Evolutionary conservation across 345 rosid species (phyloP), one percentile per base, ranked within the genome.

Genomic region (Microthlaspi erraticum): DNA sequence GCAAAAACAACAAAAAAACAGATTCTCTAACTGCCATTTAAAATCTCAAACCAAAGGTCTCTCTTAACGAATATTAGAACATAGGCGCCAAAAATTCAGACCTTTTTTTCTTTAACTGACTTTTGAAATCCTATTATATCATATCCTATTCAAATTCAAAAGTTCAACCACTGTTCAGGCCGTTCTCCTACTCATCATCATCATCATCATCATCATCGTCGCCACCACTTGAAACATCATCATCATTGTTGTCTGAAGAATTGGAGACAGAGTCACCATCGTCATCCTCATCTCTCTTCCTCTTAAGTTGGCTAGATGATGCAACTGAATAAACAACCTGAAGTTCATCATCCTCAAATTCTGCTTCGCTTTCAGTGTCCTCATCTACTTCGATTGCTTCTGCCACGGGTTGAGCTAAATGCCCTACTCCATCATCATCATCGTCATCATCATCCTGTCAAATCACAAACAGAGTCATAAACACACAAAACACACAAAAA

Each of bases 311-410:
- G 61, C 18, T 17, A 10, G 61, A 36, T 17, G 61, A 10, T 7
- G 29, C 44, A 5, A 36, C 18, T 34, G 61, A 10, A 57, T 36
- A 36, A 2, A 53, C 38, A 8, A 32, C 38, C 10, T 53, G 11
- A 7, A n/a, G 38, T 1, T 57, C 44, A 6, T 36, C 44, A 5
- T 18, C 44, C 8, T 37, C 41, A 11, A 34, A 7, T 34, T 49
- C 53, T 49, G 19, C 53, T 46, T 43, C 46, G 3, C 46, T 17
- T 43, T 43, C 46, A 5, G 14, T 17, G 6, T 55, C 60, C 23
- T 55, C 60, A 10, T 55, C 60, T 14, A 33, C 60, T 33, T 33
- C 7, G 14, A 56, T 18, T 56, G 61, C 61, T 56, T 56, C 61
- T 56, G 43, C 61, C 43, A 56, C 23, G 3, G 43, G 7, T 36